Evolutionary conservation across 2,329 filamentous ascomycete genomes (phyloP), one percentile per base, ranked within the genome.

Genomic region (Colletotrichum echinochloae): DNA sequence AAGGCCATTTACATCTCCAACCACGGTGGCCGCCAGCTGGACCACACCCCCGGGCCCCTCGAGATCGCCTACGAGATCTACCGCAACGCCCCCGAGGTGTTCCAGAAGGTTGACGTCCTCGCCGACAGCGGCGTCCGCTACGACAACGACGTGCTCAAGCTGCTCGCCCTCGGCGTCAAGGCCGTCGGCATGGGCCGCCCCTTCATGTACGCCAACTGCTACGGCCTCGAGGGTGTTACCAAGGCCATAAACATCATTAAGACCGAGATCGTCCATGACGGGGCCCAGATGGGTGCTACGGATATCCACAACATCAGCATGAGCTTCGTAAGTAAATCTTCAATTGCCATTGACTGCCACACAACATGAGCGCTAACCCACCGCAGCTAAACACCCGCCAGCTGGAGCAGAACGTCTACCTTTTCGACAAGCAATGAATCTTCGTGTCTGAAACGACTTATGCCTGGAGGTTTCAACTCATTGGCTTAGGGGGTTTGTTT

Each of bases 181-280:
- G 79, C 77, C 12, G 79, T 83, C 1, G 78, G 85, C 20, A 74
- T 87, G 16, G 86, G 84, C 16, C 76, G 85, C 18, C 77, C 81
- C 0, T 81, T 85, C 74, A 85, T 88, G 83, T 88, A 82, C 74
- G 81, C 84, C 59, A 86, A 87, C 73, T 76, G 82, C 46, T 88
- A 84, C 73, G 86, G 86, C 3, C 76, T 79, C 5, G 80, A 82
- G 28, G 86, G 86, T 28, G 84, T 87, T 3, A 77, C 77, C 65
- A 83, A 81, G 77, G 80, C 80, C 7, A 83, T 86, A 62, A 75
- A 83, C 61, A 81, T 87, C 26, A 77, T 87, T 70, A 86, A 85
- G 79, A 78, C 81, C 48, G 85, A 87, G 78, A 79, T 86, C 37
- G 65, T 76, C 33, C 71, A 75, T 2, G 80, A 82, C 59, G 80